Conservation (phyloP, 2,329 filamentous ascomycete species). For the Gaeumannomyces tritici region DNA sequence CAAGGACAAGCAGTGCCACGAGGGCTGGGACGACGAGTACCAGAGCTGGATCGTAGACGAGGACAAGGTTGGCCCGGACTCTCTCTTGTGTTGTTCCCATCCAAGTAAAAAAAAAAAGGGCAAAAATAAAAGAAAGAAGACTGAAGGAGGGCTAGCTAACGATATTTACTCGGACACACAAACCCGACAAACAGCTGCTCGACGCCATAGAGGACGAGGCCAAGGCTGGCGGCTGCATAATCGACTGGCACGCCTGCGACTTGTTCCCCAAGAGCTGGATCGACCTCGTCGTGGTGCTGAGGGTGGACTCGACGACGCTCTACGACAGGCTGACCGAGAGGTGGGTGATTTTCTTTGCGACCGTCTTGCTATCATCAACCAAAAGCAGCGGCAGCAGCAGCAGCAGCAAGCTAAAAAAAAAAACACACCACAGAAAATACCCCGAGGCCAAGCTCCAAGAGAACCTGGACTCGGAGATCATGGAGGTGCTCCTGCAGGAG, state of each 20-base stretch:
- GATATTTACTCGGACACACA: too few species aligned
- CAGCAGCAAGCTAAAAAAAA: neutral
- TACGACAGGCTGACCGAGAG: conserved; percentile 76
- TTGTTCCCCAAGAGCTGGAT: conserved; percentile 90
- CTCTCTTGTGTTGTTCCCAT: too few species aligned
- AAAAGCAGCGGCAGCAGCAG: neutral
- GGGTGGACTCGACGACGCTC: conserved; percentile 68
- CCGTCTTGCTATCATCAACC: neutral
- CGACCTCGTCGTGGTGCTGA: conserved; percentile 85
- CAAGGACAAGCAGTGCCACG: conserved; percentile 79
- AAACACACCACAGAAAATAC: conserved; percentile 53
- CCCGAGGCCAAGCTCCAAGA: conserved; percentile 83
- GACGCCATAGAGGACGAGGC: conserved; percentile 82
- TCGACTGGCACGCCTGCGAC: conserved; percentile 98
- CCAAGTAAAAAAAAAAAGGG: too few species aligned
- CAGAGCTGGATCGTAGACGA: conserved; percentile 93
- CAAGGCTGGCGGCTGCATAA: conserved; percentile 70
- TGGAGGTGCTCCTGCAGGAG: conserved; percentile 88
- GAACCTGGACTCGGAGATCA: conserved; percentile 95
- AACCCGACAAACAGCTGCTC: conserved; percentile 49
- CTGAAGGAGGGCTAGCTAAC: neutral
- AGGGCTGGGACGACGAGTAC: conserved; percentile 77
- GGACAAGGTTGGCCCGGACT: conserved; percentile 81
- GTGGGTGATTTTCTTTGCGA: conserved; percentile 27
- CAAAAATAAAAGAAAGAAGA: too few species aligned